Evolutionary conservation across 1,284 basidiomycete genomes (phyloP).

Genomic region (Coniferiporia weirii): DNA sequence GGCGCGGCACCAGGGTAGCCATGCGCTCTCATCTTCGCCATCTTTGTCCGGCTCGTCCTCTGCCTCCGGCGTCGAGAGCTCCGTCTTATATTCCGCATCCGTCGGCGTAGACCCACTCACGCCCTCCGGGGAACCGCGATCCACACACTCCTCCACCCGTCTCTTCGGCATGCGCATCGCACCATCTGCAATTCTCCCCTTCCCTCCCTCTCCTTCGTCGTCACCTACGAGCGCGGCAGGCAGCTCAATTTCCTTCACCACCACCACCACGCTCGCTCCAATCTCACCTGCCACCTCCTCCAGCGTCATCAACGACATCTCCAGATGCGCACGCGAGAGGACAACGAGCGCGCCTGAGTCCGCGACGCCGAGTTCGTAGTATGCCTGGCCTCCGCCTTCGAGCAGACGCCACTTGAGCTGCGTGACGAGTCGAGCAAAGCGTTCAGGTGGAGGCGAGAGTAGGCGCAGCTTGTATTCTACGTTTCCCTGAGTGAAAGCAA

Average conservation of each 20-base stretch:
- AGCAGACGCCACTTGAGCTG: conserved; percentile 94
- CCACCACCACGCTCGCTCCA: conserved; percentile 81
- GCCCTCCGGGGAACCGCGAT: conserved; percentile 18
- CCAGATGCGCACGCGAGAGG: conserved; percentile 68
- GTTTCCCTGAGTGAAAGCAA: conserved; percentile 46
- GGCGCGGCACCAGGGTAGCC: conserved; percentile 1
- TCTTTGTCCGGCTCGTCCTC: conserved; percentile 4
- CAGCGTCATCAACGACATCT: conserved; percentile 75
- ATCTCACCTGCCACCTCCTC: conserved; percentile 91
- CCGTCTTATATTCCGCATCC: conserved; percentile 38
- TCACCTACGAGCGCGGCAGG: conserved; percentile 30
- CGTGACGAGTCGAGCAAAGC: conserved; percentile 78
- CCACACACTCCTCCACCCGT: conserved; percentile 7
- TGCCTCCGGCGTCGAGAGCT: conserved; percentile 17
- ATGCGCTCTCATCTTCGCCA: conserved; percentile 24
- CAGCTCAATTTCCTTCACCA: conserved; percentile 82
- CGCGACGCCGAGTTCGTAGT: conserved; percentile 87
- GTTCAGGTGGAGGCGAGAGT: conserved; percentile 60
- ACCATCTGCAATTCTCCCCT: conserved; percentile 9
- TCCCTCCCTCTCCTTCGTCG: background rate
- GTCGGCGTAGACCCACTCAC: conserved; percentile 33
- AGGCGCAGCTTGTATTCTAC: conserved; percentile 87
- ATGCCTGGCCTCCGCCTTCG: conserved; percentile 86
- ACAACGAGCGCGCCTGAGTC: conserved; percentile 86
- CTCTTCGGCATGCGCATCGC: conserved; percentile 18